Conservation (phyloP, 805 yeast species). For the Metschnikowia arizonensis region DNA sequence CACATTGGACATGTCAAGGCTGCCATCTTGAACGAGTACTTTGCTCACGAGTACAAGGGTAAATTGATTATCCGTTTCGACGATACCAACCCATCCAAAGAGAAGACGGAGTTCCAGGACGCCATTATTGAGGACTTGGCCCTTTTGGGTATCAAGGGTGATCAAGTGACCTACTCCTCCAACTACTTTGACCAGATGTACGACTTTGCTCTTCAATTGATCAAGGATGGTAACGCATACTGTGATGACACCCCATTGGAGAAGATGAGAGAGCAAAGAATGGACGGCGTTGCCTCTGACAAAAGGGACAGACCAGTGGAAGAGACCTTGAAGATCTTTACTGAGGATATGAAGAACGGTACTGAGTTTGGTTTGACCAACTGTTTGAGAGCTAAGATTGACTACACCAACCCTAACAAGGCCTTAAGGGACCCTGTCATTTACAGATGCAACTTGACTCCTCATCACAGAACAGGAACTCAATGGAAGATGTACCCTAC, state of each 20-base stretch:
- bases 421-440: slow-evolving; percentile 97
- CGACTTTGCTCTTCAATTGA: slow-evolving; percentile 77
- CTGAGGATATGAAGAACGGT: slow-evolving; percentile 89
- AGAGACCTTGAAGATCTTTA: slow-evolving; percentile 83
- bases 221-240: slow-evolving; percentile 94
- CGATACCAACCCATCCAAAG: slow-evolving; percentile 97
- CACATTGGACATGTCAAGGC: slow-evolving; percentile 99
- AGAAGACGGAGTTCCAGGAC: slow-evolving; percentile 90
- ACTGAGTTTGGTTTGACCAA: slow-evolving; percentile 88
- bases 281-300: slow-evolving; percentile 90
- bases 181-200: slow-evolving; percentile 92
- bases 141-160: slow-evolving; percentile 90
- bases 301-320: slow-evolving; percentile 92
- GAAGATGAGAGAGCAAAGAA: slow-evolving; percentile 97
- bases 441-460: slow-evolving; percentile 94
- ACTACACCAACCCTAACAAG: slow-evolving; percentile 86
- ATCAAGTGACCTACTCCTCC: slow-evolving; percentile 80
- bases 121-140: slow-evolving; percentile 90
- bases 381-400: slow-evolving; percentile 96
- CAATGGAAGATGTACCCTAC: slow-evolving; percentile 97
- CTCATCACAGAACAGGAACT: slow-evolving; percentile 95
- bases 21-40: slow-evolving; percentile 92
- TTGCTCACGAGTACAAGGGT: slow-evolving; percentile 94
- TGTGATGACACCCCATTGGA: slow-evolving; percentile 96
- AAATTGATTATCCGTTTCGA: slow-evolving; percentile 95